A percentile compares a stretch with the other conserved stretches of the same genome.
These are phyloP conservation scores for Rhizopogon roseolus DNA, from an alignment of 768 basidiomycete genomes.

Conservation along the genomic window DNA sequence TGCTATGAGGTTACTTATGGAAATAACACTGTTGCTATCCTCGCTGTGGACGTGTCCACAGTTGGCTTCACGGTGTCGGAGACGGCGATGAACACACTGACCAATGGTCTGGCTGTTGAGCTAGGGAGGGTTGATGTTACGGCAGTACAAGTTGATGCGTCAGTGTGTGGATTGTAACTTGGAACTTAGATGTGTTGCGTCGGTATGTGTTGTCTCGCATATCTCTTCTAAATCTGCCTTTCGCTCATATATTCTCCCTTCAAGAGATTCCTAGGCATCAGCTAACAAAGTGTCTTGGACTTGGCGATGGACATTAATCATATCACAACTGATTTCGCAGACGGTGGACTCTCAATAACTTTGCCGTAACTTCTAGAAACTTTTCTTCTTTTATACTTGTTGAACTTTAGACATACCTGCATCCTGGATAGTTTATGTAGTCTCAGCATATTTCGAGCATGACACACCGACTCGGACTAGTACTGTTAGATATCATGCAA, in stretches of 20 bases:
- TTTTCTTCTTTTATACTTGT: background rate
- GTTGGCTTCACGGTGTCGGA: constrained; percentile 33
- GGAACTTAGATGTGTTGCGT: no score
- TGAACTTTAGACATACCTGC: background rate
- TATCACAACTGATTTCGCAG: background rate
- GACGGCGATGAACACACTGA: constrained; percentile 23
- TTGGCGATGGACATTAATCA: background rate
- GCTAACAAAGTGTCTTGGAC: background rate
- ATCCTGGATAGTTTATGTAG: background rate
- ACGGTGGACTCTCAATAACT: background rate
- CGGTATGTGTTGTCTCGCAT: background rate
- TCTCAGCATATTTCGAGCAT: background rate
- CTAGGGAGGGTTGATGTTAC: constrained; percentile 18
- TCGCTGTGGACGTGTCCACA: constrained; percentile 49
- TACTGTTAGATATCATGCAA: no score
- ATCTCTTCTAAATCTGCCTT: no score
- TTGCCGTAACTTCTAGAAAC: background rate
- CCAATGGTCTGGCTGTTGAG: constrained; percentile 4
- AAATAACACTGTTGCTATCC: constrained; percentile 37
- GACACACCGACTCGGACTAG: no score
- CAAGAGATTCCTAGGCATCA: background rate
- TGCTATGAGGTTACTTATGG: constrained; percentile 27
- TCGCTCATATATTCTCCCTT: background rate
- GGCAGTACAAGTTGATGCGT: background rate
- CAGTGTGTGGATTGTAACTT: constrained; percentile 1